phyloP scores from a whole-genome alignment of 805 yeast genomes.

The Starmera caribaea region DNA sequence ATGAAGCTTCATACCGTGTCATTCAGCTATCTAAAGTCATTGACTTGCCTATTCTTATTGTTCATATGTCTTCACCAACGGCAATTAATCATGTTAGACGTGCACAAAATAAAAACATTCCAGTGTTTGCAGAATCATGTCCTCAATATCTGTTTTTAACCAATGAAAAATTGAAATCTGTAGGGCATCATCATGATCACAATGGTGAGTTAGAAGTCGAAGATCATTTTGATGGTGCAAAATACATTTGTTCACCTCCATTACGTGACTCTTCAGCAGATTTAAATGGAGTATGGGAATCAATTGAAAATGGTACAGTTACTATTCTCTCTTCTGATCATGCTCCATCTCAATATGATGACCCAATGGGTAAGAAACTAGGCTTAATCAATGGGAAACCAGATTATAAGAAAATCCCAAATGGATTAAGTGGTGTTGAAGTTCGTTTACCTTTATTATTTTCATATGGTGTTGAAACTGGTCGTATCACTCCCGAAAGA shows the following conservation, averaged over 20 bases:
- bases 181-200: constrained; percentile 14
- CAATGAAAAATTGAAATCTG: constrained; percentile 25
- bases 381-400: constrained; percentile 31
- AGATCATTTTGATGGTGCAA: constrained; percentile 36
- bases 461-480: constrained; percentile 33
- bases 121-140: constrained; percentile 41
- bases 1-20: constrained; percentile 40
- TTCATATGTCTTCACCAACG: constrained; percentile 36
- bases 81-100: constrained; percentile 31
- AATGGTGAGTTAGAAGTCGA: constrained; percentile 6
- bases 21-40: constrained; percentile 32
- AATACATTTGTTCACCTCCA: constrained; percentile 42
- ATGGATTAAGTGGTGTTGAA: constrained; percentile 41
- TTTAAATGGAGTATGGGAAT: constrained; percentile 35
- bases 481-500: constrained; percentile 28
- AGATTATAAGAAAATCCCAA: constrained; percentile 34
- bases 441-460: constrained; percentile 34
- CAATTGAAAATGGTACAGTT: constrained; percentile 36
- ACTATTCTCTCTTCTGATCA: constrained; percentile 38
- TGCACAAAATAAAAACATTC: constrained; percentile 31
- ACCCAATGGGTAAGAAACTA: constrained; percentile 30
- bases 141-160: constrained; percentile 39
- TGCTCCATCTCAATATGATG: constrained; percentile 34
- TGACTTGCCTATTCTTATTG: constrained; percentile 36
- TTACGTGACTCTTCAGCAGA: constrained; percentile 29